Percentiles rank a stretch among this genome's conserved stretches.
These are phyloP conservation scores for Lunularia cruciata DNA, from an alignment of 225 moss, liverwort and hornwort species.

Conservation along the genomic window DNA sequence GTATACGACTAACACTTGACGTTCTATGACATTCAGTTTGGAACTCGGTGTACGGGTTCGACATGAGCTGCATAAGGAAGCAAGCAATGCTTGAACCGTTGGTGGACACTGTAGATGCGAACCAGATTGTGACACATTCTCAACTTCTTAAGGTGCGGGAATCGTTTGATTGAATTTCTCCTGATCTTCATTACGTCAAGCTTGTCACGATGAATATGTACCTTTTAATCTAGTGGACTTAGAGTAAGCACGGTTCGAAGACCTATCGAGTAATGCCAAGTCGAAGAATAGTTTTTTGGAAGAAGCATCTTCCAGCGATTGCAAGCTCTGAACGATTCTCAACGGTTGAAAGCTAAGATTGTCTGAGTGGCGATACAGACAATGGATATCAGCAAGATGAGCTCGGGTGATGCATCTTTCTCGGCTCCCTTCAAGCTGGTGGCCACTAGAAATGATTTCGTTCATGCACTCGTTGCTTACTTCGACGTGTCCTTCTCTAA, in stretches of 20 bases:
- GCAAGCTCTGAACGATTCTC: too few relatives aligned
- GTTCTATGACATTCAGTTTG: constrained; percentile 75
- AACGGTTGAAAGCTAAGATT: too few relatives aligned
- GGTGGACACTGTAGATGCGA: constrained; percentile 92
- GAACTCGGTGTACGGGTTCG: constrained; percentile 95
- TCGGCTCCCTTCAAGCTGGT: constrained; percentile 95
- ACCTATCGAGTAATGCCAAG: too few relatives aligned
- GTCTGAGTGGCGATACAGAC: constrained; percentile 51
- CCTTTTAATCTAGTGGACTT: not conserved
- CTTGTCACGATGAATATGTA: not conserved
- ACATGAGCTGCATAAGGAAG: constrained; percentile 99
- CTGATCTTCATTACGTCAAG: too few relatives aligned
- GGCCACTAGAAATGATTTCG: constrained; percentile 86
- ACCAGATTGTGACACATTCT: constrained; percentile 90
- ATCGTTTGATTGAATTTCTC: not conserved
- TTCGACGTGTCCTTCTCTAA: constrained; percentile 93
- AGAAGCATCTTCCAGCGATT: too few relatives aligned
- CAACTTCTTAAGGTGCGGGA: constrained; percentile 69
- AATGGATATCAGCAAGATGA: constrained; percentile 95
- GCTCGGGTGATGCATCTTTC: constrained; percentile 87
- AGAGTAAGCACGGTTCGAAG: too few relatives aligned
- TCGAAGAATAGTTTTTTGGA: too few relatives aligned
- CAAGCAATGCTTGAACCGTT: constrained; percentile 98
- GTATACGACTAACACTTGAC: too few relatives aligned
- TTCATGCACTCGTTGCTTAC: constrained; percentile 94